Base-by-base conservation (phyloP, 345 rosid species). In the Diplotaxis tenuifolia region DNA sequence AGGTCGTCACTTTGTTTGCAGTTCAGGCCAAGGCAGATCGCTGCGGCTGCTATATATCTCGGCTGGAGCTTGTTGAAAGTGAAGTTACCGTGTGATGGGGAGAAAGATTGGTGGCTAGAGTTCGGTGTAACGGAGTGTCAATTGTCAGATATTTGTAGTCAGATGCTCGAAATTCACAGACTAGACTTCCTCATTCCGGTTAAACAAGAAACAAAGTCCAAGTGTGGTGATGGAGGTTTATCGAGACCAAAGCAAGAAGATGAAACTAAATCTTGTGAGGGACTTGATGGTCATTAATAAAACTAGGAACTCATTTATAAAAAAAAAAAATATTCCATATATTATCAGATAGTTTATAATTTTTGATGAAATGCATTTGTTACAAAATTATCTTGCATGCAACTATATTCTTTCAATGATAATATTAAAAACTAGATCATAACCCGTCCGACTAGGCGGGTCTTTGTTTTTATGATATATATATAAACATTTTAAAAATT, bases 51-150 rank as follows among this genome's bases (percentile, higher is more conserved):
- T 21, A 47, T 71, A 29, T 71, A 47, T n/a, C 23, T 71, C 0
- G 67, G 75, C 0, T 60, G n/a, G 8, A 3, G 23, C 1, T 70
- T 9, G 7, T 7, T 71, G n/a, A 61, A 71, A n/a, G 31, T 60
- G 34, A 60, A 49, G 60, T 21, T 71, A 49, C 75, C 50, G 5
- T 71, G 59, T 4, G 75, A 71, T 71, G 67, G 50, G 0, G 75
- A 71, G 12, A 31, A 31, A 14, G 34, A 6, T 0, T 71, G 67
- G 75, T 71, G 59, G 67, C 15, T 14, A 20, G 67, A 71, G 60
- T 71, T 71, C 7, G 4, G 49, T n/a, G 67, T 71, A 6, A 71
- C 60, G 3, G 31, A 60, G 2, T 11, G 18, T 14, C 67, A 71
- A 10, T 0, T 71, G 25, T 1, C 0, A 6, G 75, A 60, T 0